Conservation (phyloP, 805 yeast species). For the Ogataea degrootiae region DNA sequence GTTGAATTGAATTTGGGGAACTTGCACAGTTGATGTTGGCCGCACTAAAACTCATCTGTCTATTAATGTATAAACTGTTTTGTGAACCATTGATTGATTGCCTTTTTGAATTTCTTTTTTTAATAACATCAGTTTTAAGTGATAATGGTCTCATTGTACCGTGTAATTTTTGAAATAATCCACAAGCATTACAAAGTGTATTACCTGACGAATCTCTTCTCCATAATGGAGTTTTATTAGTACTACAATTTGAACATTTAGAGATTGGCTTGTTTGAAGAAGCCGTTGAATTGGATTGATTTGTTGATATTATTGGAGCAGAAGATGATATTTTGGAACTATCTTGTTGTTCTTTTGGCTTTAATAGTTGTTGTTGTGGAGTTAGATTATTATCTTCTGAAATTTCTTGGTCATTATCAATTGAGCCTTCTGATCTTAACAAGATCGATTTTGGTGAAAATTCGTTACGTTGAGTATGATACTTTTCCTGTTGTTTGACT, state of each 20-base stretch:
- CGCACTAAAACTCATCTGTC: slow-evolving; percentile 2
- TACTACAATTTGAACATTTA: slow-evolving; percentile 55
- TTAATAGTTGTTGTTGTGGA: not conserved
- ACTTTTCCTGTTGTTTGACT: not conserved
- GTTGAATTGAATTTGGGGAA: not conserved
- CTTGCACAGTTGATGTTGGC: not conserved
- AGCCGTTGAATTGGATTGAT: not conserved
- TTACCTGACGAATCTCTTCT: slow-evolving; percentile 55
- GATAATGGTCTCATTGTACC: slow-evolving; percentile 60
- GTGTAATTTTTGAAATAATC: slow-evolving; percentile 53
- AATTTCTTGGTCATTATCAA: not conserved
- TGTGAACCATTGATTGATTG: slow-evolving; percentile 18
- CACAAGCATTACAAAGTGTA: slow-evolving; percentile 63
- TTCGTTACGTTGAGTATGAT: not conserved
- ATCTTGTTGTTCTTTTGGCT: not conserved
- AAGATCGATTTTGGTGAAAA: slow-evolving; percentile 1
- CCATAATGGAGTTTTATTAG: slow-evolving; percentile 60
- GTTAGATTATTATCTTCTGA: not conserved
- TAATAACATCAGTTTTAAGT: slow-evolving; percentile 52
- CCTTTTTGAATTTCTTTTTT: slow-evolving; percentile 48
- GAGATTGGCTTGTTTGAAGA: slow-evolving; percentile 18
- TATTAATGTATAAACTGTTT: slow-evolving; percentile 2
- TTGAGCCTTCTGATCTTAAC: not conserved
- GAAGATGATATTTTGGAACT: not conserved
- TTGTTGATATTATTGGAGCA: not conserved